A percentile compares a stretch with the other conserved stretches of the same genome.
phyloP scores from a whole-genome alignment of 2,329 filamentous ascomycete genomes.

The Ophiocordyceps camponoti-rufipedis region DNA sequence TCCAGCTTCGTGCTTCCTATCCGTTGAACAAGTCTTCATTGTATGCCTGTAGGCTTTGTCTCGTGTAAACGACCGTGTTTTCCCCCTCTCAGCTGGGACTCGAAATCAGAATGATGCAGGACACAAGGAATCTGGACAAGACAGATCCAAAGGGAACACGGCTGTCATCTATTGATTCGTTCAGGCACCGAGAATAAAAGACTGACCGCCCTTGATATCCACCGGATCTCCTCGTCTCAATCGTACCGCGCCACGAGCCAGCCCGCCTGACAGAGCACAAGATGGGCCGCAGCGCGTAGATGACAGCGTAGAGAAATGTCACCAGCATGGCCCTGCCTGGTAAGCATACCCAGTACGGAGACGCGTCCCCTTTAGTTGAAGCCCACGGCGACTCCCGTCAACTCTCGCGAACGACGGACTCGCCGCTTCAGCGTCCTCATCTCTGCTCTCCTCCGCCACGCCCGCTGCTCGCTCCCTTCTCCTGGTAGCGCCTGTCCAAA shows the following conservation, averaged over 20 bases:
- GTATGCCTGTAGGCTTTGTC: background rate
- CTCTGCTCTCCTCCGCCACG: conserved; percentile 11
- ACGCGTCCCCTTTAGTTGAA: conserved; percentile 1
- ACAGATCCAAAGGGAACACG: too few relatives aligned
- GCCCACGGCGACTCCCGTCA: conserved; percentile 4
- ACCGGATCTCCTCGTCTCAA: too few relatives aligned
- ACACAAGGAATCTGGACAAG: too few relatives aligned
- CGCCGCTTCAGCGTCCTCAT: conserved; percentile 17
- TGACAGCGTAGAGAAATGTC: background rate
- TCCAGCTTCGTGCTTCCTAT: background rate
- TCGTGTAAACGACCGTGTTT: background rate
- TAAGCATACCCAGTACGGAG: background rate
- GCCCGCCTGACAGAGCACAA: too few relatives aligned
- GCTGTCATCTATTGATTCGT: too few relatives aligned
- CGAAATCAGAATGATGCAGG: too few relatives aligned
- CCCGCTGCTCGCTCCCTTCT: conserved; percentile 9
- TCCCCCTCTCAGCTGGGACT: too few relatives aligned
- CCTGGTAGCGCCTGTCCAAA: conserved; percentile 15
- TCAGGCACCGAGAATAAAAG: too few relatives aligned
- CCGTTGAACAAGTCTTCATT: conserved; percentile 2
- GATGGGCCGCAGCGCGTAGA: background rate
- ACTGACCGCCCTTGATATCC: too few relatives aligned
- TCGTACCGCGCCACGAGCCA: too few relatives aligned
- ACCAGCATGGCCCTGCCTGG: background rate
- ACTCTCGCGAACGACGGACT: conserved; percentile 14